A percentile compares a stretch with the other conserved stretches of the same genome.
These are phyloP conservation scores for Xylariales sp. DNA, from an alignment of 2,329 filamentous ascomycete genomes.

Conservation along the genomic window DNA sequence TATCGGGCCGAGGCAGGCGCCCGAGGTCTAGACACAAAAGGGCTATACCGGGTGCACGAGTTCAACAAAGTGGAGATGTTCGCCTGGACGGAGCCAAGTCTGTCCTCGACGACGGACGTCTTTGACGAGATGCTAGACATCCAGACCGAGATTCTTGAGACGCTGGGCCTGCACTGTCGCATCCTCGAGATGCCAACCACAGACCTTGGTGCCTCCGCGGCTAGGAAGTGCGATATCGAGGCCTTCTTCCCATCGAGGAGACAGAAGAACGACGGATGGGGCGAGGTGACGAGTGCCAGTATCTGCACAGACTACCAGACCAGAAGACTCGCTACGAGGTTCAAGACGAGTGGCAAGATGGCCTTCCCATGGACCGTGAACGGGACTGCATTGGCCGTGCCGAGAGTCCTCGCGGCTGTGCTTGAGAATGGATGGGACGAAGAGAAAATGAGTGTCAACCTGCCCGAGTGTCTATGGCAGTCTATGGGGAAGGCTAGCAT, in stretches of 20 bases:
- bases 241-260: conserved; percentile 73
- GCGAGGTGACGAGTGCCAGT: conserved; percentile 86
- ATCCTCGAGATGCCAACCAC: conserved; percentile 87
- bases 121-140: conserved; percentile 85
- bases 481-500: conserved; percentile 79
- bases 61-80: conserved; percentile 99
- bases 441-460: conserved; percentile 55
- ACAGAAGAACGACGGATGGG: conserved; percentile 68
- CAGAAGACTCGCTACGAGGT: conserved; percentile 71
- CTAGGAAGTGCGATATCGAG: conserved; percentile 88
- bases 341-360: conserved; percentile 53
- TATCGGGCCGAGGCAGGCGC: conserved; percentile 94
- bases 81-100: conserved; percentile 71
- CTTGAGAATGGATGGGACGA: conserved; percentile 90
- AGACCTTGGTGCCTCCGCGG: conserved; percentile 85
- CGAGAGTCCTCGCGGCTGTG: conserved; percentile 81
- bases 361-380: conserved; percentile 87
- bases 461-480: conserved; percentile 73
- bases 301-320: conserved; percentile 95
- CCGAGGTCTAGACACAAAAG: conserved; percentile 84
- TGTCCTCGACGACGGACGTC: conserved; percentile 44
- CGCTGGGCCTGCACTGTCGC: conserved; percentile 77
- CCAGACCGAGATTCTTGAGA: conserved; percentile 75
- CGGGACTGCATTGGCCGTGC: conserved; percentile 88
- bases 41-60: conserved; percentile 93